Evolutionary conservation across 257 asterid species (phyloP), one percentile per base, ranked within the genome.

Genomic region (Primulina tabacum): DNA sequence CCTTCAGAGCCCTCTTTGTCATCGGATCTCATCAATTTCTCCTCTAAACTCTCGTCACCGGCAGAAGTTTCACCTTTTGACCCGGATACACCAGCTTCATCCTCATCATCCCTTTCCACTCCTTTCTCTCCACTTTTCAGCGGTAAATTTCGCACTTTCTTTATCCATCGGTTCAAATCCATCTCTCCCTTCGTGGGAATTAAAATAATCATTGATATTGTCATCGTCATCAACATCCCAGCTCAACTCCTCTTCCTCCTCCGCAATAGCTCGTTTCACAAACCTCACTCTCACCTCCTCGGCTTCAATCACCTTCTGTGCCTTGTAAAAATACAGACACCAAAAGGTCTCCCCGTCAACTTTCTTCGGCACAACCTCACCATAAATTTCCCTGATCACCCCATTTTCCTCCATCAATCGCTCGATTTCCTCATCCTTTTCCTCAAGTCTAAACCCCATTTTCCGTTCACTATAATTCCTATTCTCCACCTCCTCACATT

Each of bases 261-360:
- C 87, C 0, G 81, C 77, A 10, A 86, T 87, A 1, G 90, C 96
- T 50, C 86, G 71, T 43, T 75, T 79, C 69, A 92, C 93, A 64
- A 92, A 80, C 77, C 76, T 82, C 20, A 72, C 75, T 8, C 97
- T 83, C 0, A 87, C 87, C 77, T 88, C 96, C 85, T 88, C 95
- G 0, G 83, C 91, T 63, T 79, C 81, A 84, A 80, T 80, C 24
- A 84, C 81, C 78, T 77, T 82, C 47, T 79, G 83, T 8, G 83
- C 95, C 83, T 82, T 79, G 73, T 86, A 92, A 73, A 92, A 90
- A 78, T 90, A 92, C 82, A 95, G 81, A 64, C 89, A 80, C 97
- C 98, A 92, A 74, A 92, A 92, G 1, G 80, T 80, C 77, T 82
- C 90, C 34, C 77, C 82, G 57, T 87, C 96, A 55, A 90, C 87